A percentile compares a stretch with the other conserved stretches of the same genome.
Evolutionary conservation across 1,284 basidiomycete species (phyloP).

Genomic region (Puccinia polysora): DNA sequence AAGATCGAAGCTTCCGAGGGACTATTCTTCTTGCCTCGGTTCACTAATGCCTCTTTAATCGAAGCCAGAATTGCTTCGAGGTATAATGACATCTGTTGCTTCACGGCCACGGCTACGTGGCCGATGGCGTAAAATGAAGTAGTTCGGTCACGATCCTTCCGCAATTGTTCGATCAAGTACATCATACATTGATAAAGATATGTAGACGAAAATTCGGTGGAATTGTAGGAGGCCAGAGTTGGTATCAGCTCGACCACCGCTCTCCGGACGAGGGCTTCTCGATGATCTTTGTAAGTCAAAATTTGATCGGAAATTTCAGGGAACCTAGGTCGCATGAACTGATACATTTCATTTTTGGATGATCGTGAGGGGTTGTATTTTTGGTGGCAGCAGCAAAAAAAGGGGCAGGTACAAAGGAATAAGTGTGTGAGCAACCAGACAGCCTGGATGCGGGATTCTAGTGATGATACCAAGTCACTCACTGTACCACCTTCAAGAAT

Average conservation of each 20-base stretch:
- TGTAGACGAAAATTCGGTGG: slow-evolving; percentile 79
- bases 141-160: slow-evolving; percentile 81
- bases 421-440: too few species aligned
- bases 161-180: slow-evolving; percentile 77
- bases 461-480: slow-evolving; percentile 47
- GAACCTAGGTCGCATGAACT: slow-evolving; percentile 93
- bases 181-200: slow-evolving; percentile 88
- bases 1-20: slow-evolving; percentile 93
- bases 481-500: slow-evolving; percentile 90
- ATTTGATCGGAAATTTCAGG: slow-evolving; percentile 85
- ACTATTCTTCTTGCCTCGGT: slow-evolving; percentile 84
- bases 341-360: too few species aligned
- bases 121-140: slow-evolving; percentile 95
- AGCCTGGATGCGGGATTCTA: background rate
- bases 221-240: slow-evolving; percentile 87
- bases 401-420: too few species aligned
- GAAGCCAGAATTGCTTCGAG: slow-evolving; percentile 85
- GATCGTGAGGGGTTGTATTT: too few species aligned
- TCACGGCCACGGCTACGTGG: slow-evolving; percentile 84
- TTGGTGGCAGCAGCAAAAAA: too few species aligned
- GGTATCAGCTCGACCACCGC: slow-evolving; percentile 92
- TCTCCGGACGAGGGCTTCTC: slow-evolving; percentile 78
- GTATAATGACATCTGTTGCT: slow-evolving; percentile 91
- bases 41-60: slow-evolving; percentile 80
- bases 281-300: slow-evolving; percentile 77